Percentiles rank a stretch among this genome's conserved stretches.
Evolutionary conservation across 1,139 yeast species (phyloP).

Genomic region (Yamadazyma sp.): DNA sequence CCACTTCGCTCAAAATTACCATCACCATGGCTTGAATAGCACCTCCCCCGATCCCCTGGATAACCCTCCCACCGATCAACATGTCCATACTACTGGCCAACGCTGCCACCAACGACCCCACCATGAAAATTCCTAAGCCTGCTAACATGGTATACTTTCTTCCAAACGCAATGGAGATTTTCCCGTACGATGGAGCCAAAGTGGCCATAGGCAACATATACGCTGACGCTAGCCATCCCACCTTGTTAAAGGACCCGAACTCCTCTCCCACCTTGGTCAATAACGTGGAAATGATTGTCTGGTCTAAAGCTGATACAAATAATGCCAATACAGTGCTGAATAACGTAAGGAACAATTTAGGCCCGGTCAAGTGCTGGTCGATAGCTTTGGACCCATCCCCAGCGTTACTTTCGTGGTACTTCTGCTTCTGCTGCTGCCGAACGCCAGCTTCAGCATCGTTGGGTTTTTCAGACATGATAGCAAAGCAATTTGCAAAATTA

Average conservation of each 20-base stretch:
- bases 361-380: conserved; percentile 51
- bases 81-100: conserved; percentile 55
- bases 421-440: conserved; percentile 5
- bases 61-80: conserved; percentile 68
- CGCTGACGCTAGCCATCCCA: conserved; percentile 64
- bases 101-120: conserved; percentile 64
- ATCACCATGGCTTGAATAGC: conserved; percentile 62
- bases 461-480: no score
- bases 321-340: conserved; percentile 48
- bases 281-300: conserved; percentile 63
- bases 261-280: conserved; percentile 54
- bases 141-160: conserved; percentile 51
- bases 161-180: conserved; percentile 60
- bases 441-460: no score
- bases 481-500: no score
- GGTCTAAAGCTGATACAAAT: conserved; percentile 66
- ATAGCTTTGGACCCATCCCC: conserved; percentile 56
- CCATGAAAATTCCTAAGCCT: conserved; percentile 56
- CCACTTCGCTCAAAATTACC: conserved; percentile 60
- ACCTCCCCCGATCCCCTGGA: conserved; percentile 76
- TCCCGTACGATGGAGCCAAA: conserved; percentile 61
- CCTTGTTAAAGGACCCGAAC: conserved; percentile 52
- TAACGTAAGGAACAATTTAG: conserved; percentile 39
- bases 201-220: conserved; percentile 61
- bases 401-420: conserved; percentile 46